Percentiles rank a stretch among this genome's conserved stretches.
Evolutionary conservation across 208 protist species (phyloP).

Genomic region (Trypanosoma grayi): DNA sequence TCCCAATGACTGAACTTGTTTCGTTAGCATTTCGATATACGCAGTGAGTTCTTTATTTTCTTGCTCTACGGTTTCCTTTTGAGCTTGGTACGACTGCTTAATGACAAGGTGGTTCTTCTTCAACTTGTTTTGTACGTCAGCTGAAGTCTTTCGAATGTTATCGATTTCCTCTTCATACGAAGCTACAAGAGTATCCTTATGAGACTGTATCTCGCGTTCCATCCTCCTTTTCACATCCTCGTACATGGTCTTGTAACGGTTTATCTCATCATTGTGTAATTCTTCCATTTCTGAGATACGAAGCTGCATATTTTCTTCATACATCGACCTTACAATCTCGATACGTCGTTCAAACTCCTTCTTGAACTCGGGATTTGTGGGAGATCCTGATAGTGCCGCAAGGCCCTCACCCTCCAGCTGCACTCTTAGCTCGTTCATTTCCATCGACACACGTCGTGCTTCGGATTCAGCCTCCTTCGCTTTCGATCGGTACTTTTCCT

Average conservation of each 20-base stretch:
- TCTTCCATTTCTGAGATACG: slow-evolving; percentile 23
- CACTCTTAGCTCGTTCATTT: slow-evolving; percentile 28
- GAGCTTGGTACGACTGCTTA: slow-evolving; percentile 35
- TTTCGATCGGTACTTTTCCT: slow-evolving; percentile 23
- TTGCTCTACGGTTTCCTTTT: slow-evolving; percentile 27
- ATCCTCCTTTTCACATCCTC: slow-evolving; percentile 23
- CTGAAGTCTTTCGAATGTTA: slow-evolving; percentile 19
- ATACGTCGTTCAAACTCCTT: slow-evolving; percentile 29
- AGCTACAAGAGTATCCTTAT: slow-evolving; percentile 24
- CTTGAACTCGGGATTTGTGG: slow-evolving; percentile 22
- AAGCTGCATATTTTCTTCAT: slow-evolving; percentile 30
- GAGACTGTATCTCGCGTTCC: slow-evolving; percentile 18
- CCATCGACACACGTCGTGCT: slow-evolving; percentile 23
- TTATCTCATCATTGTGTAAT: slow-evolving; percentile 18
- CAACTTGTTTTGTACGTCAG: slow-evolving; percentile 36
- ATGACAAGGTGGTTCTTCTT: slow-evolving; percentile 41
- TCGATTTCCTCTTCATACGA: slow-evolving; percentile 31
- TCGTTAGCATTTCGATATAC: slow-evolving; percentile 12
- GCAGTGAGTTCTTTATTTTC: slow-evolving; percentile 26
- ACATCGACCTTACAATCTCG: slow-evolving; percentile 23
- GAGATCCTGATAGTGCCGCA: slow-evolving; percentile 18
- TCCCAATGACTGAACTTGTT: slow-evolving; percentile 21
- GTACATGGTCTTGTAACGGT: slow-evolving; percentile 26
- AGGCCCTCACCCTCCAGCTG: slow-evolving; percentile 21
- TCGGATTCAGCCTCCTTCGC: slow-evolving; percentile 21